These are phyloP conservation scores for Apodospora peruviana DNA, from an alignment of 495 filamentous ascomycete species.

Conservation along the genomic window DNA sequence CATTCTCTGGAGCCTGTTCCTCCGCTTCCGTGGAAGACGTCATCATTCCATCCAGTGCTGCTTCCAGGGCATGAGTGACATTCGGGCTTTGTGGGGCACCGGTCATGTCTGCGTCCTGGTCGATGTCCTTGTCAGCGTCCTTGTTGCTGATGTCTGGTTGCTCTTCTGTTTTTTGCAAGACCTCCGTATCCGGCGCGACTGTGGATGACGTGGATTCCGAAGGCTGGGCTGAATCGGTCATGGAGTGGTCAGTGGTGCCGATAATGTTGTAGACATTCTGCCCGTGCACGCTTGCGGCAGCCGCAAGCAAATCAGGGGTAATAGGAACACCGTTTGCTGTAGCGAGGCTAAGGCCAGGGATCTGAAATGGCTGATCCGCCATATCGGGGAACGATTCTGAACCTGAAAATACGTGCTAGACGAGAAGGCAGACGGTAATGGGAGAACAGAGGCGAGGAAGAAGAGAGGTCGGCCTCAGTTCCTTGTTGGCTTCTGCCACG, in stretches of 20 bases:
- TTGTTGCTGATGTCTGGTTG: not conserved
- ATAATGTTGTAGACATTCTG: not conserved
- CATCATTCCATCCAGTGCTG: conserved; percentile 34
- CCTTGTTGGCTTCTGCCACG: not conserved
- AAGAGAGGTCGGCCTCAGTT: not conserved
- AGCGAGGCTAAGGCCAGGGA: conserved; percentile 34
- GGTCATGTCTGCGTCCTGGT: not conserved
- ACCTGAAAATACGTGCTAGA: not conserved
- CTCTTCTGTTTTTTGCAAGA: not conserved
- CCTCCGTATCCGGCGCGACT: not conserved
- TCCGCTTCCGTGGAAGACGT: conserved; percentile 6
- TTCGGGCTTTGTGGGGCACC: conserved; percentile 24
- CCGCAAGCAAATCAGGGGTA: conserved; percentile 16
- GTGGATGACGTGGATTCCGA: not conserved
- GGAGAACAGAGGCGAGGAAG: not conserved
- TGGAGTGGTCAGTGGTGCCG: not conserved
- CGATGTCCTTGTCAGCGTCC: not conserved
- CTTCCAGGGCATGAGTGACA: conserved; percentile 41
- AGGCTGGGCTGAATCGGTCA: not conserved
- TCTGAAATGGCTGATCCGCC: conserved; percentile 35
- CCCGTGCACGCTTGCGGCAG: conserved; percentile 7
- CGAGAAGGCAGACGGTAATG: not conserved
- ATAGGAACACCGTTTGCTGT: conserved; percentile 20
- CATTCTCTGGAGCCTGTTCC: conserved; percentile 10
- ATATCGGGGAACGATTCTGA: conserved; percentile 19